A percentile compares a stretch with the other conserved stretches of the same genome.
phyloP scores from a whole-genome alignment of 2,329 filamentous ascomycete species.

The Ophiostoma pallidulum region DNA sequence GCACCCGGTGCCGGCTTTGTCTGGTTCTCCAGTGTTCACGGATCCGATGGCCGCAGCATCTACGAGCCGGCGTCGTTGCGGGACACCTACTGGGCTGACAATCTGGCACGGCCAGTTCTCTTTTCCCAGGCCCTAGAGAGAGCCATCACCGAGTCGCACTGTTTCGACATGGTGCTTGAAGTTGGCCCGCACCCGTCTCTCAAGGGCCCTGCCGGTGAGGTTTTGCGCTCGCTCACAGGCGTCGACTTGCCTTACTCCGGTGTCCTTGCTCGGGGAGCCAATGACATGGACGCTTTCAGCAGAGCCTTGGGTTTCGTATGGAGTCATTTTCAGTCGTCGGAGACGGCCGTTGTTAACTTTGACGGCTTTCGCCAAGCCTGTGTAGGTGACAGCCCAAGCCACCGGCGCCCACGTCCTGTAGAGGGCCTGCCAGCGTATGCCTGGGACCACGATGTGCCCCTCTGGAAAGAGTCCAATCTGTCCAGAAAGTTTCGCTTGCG shows the following conservation, averaged over 20 bases:
- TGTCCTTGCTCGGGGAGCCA: conserved; percentile 8
- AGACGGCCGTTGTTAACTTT: conserved; percentile 11
- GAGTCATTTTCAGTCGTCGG: conserved; percentile 10
- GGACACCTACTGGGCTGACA: conserved; percentile 24
- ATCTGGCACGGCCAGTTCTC: conserved; percentile 23
- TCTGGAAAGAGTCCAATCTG: conserved; percentile 17
- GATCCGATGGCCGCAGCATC: conserved; percentile 12
- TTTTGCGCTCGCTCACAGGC: conserved; percentile 19
- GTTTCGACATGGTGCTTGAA: conserved; percentile 18
- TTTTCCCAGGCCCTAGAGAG: conserved; percentile 20
- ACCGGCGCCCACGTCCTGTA: conserved; percentile 7
- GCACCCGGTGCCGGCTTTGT: conserved; percentile 13
- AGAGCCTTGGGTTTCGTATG: conserved; percentile 11
- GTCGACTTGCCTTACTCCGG: conserved; percentile 12
- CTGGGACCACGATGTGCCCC: conserved; percentile 17
- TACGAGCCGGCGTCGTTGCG: conserved; percentile 8
- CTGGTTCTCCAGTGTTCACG: conserved; percentile 35
- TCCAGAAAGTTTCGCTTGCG: conserved; percentile 25
- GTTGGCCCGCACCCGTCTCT: conserved; percentile 23
- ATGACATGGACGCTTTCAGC: conserved; percentile 13
- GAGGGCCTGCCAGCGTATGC: conserved; percentile 15
- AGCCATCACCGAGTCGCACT: conserved; percentile 8
- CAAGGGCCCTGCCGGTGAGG: conserved; percentile 15
- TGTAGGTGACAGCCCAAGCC: not conserved
- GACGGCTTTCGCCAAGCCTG: conserved; percentile 12